A percentile compares a stretch with the other conserved stretches of the same genome.
phyloP scores from a whole-genome alignment of 108 stramenopile genomes.

The Cyclotella kingstonii region DNA sequence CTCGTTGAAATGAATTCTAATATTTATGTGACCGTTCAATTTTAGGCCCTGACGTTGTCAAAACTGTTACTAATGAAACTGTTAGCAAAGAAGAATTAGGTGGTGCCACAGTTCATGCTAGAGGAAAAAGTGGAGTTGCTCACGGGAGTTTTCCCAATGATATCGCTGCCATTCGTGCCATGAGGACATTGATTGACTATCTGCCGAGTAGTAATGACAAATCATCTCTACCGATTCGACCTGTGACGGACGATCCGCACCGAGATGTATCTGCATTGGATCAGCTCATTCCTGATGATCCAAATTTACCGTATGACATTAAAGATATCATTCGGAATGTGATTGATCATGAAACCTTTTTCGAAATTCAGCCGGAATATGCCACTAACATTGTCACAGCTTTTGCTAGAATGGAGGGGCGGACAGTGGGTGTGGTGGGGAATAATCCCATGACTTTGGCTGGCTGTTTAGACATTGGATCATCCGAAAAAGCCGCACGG shows the following conservation, averaged over 20 bases:
- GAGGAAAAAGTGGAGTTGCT: constrained; percentile 90
- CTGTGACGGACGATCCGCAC: constrained; percentile 72
- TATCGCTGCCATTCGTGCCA: constrained; percentile 86
- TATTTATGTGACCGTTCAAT: no score
- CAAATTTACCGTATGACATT: constrained; percentile 96
- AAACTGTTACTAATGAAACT: constrained; percentile 97
- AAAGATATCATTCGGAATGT: constrained; percentile 80
- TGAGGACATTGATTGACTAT: constrained; percentile 89
- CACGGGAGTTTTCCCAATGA: constrained; percentile 96
- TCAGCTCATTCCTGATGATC: constrained; percentile 96
- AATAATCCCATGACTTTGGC: constrained; percentile 97
- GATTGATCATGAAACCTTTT: constrained; percentile 92
- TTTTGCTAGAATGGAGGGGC: constrained; percentile 94
- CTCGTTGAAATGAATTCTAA: no score
- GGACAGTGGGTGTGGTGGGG: constrained; percentile 94
- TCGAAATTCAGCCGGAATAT: constrained; percentile 95
- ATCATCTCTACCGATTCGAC: constrained; percentile 61
- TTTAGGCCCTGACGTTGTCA: constrained; percentile 97
- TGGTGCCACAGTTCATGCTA: constrained; percentile 90
- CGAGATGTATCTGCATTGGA: constrained; percentile 84
- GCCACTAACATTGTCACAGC: constrained; percentile 96
- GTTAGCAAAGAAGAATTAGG: constrained; percentile 99
- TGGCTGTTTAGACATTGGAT: constrained; percentile 97
- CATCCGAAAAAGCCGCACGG: constrained; percentile 95
- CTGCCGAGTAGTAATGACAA: constrained; percentile 92